Percentiles rank a stretch among this genome's conserved stretches.
Evolutionary conservation across 768 basidiomycete species (phyloP).

Genomic region (Coprinopsis marcescibilis): DNA sequence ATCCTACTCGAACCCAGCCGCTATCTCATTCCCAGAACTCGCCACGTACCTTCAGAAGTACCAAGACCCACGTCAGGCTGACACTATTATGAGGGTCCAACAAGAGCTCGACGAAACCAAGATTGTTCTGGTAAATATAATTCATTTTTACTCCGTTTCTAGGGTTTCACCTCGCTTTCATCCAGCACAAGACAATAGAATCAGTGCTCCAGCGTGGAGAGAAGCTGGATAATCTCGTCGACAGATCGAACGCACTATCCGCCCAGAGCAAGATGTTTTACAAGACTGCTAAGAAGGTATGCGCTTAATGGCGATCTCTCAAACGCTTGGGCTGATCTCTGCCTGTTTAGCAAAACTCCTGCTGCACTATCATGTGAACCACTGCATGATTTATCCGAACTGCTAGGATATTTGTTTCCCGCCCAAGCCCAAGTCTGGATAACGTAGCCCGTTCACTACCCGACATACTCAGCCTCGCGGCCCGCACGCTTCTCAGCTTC

Average conservation of each 20-base stretch:
- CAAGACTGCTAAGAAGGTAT: constrained; percentile 98
- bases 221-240: constrained; percentile 93
- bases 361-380: constrained; percentile 77
- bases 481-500: no score
- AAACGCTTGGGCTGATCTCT: neutral
- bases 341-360: constrained; percentile 82
- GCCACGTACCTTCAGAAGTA: constrained; percentile 81
- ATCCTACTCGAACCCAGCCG: constrained; percentile 55
- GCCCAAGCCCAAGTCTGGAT: no score
- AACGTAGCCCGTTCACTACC: no score
- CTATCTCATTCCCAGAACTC: constrained; percentile 75
- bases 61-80: constrained; percentile 95
- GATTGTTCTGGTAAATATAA: constrained; percentile 78
- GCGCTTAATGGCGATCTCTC: constrained; percentile 8
- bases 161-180: neutral
- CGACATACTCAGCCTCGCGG: no score
- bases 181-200: constrained; percentile 98
- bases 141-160: neutral
- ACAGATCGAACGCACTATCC: constrained; percentile 84
- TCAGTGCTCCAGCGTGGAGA: constrained; percentile 94
- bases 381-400: neutral
- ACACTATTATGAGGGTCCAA: constrained; percentile 97
- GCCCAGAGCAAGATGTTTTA: constrained; percentile 97
- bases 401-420: no score
- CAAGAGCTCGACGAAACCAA: constrained; percentile 98